A percentile compares a stretch with the other conserved stretches of the same genome.
Conservation (phyloP, 768 basidiomycete genomes). For the Gymnopilus dilepis region DNA sequence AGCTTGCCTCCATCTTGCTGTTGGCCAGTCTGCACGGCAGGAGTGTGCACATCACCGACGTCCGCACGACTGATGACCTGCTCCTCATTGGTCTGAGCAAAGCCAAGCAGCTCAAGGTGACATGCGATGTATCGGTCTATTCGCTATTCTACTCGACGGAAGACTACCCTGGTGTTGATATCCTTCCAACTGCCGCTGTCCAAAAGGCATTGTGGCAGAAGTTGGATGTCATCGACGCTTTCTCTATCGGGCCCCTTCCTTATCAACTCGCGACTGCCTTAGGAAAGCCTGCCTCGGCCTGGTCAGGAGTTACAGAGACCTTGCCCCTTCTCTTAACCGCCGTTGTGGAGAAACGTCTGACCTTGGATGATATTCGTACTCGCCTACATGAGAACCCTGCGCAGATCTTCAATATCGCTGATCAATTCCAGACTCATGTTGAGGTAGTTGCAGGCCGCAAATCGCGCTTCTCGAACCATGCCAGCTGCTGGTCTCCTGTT, state of each 20-base stretch:
- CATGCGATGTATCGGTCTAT: slow-evolving; percentile 94
- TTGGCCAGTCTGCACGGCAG: slow-evolving; percentile 92
- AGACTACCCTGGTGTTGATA: slow-evolving; percentile 66
- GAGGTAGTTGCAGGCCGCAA: slow-evolving; percentile 90
- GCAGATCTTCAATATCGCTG: slow-evolving; percentile 88
- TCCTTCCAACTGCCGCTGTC: slow-evolving; percentile 75
- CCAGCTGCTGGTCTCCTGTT: slow-evolving; percentile 83
- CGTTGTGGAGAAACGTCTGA: slow-evolving; percentile 77
- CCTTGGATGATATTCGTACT: slow-evolving; percentile 80
- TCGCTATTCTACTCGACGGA: slow-evolving; percentile 86
- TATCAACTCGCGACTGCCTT: slow-evolving; percentile 73
- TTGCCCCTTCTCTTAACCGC: slow-evolving; percentile 89
- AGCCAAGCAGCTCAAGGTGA: slow-evolving; percentile 90
- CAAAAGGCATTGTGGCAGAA: slow-evolving; percentile 88
- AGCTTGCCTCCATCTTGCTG: slow-evolving; percentile 91
- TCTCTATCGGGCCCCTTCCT: slow-evolving; percentile 88
- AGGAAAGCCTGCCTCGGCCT: slow-evolving; percentile 62
- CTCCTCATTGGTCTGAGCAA: slow-evolving; percentile 93
- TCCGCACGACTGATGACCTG: slow-evolving; percentile 85
- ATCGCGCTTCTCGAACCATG: slow-evolving; percentile 55
- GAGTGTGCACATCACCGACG: slow-evolving; percentile 89
- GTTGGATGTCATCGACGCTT: slow-evolving; percentile 83
- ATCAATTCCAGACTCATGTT: slow-evolving; percentile 84
- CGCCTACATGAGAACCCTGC: slow-evolving; percentile 92
- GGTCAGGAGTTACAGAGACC: slow-evolving; percentile 86